Base-by-base conservation (phyloP, 2,329 filamentous ascomycete species). In the Blumeria hordei region DNA sequence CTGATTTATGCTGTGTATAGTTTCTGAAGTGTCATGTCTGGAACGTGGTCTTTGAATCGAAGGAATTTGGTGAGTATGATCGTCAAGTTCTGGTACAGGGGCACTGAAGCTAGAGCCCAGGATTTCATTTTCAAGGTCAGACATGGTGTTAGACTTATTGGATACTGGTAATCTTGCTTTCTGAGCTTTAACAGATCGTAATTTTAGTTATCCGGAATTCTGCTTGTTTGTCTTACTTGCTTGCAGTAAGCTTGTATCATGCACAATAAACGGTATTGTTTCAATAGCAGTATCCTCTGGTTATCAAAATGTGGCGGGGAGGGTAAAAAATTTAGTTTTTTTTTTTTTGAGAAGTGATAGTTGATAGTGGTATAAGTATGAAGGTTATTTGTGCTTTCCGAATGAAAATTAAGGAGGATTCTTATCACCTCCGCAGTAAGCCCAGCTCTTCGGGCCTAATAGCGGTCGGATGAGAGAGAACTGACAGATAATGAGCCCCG, bases 391-490 rank as follows among this genome's bases (percentile, higher is more conserved):
- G 14, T 3, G n/a, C 9, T 14, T 16, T 9, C n/a, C 21, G 2
- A 18, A 16, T 45, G 41, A 3, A 45, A 90, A 72, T 95, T 96
- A 96, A 76, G 90, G 90, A 69, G 92, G 90, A 73, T 94, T 90
- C 75, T 88, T 92, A 76, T 92, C 86, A 74, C 88, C 85, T 83
- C 90, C 88, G 76, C 81, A 81, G 71, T 90, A 90, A 80, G 93
- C 88, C 88, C 88, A 86, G 76, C 81, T 81, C 69, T 81, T 81
- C 71, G 88, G 90, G 76, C 87, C 87, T 70, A 90, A 82, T 74
- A 94, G 85, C 78, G 87, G 88, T 75, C 83, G 83, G 68, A 83
- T 75, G 72, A 83, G 82, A 70, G 80, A 82, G 69, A 84, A 78
- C 72, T 77, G 72, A 70, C 75, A 70, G 71, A 75, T 74, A 71